Evolutionary conservation across 192 early-diverging fungal species (phyloP).

Genomic region (Coemansia sp.): DNA sequence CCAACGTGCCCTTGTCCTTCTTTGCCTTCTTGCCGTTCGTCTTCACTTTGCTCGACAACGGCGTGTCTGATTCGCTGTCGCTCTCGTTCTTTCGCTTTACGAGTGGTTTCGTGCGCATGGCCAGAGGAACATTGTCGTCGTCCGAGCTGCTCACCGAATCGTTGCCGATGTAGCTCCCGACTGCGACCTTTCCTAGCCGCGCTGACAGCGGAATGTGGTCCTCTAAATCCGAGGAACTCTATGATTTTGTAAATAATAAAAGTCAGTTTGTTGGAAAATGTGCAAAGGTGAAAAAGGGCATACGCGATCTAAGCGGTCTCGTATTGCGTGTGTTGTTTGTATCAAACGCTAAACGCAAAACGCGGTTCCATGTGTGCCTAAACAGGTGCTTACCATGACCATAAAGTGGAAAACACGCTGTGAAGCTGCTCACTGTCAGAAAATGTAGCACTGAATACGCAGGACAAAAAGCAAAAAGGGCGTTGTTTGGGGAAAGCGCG

Average conservation of each 20-base stretch:
- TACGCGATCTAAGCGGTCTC: not conserved
- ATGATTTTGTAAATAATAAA: slow-evolving; percentile 5
- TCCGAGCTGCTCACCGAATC: slow-evolving; percentile 5
- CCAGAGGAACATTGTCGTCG: slow-evolving; percentile 38
- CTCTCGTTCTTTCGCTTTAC: slow-evolving; percentile 13
- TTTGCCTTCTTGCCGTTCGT: slow-evolving; percentile 11
- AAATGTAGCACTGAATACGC: not conserved
- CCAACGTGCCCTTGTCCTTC: slow-evolving; percentile 4
- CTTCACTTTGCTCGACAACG: slow-evolving; percentile 40
- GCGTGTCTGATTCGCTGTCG: slow-evolving; percentile 49
- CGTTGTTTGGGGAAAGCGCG: not conserved
- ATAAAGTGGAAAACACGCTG: not conserved
- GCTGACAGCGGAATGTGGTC: slow-evolving; percentile 44
- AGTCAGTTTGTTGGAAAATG: not conserved
- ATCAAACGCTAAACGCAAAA: not conserved
- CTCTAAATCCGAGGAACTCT: slow-evolving; percentile 51
- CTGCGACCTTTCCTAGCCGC: not conserved
- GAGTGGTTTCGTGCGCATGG: slow-evolving; percentile 15
- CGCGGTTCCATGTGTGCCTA: not conserved
- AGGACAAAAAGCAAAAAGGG: not conserved
- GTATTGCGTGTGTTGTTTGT: not conserved
- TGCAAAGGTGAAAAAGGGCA: slow-evolving; percentile 2
- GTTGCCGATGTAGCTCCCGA: not conserved
- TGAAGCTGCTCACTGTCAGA: not conserved
- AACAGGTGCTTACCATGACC: slow-evolving; percentile 5